Conservation (phyloP, 768 basidiomycete species). For the Suillus subaureus region DNA sequence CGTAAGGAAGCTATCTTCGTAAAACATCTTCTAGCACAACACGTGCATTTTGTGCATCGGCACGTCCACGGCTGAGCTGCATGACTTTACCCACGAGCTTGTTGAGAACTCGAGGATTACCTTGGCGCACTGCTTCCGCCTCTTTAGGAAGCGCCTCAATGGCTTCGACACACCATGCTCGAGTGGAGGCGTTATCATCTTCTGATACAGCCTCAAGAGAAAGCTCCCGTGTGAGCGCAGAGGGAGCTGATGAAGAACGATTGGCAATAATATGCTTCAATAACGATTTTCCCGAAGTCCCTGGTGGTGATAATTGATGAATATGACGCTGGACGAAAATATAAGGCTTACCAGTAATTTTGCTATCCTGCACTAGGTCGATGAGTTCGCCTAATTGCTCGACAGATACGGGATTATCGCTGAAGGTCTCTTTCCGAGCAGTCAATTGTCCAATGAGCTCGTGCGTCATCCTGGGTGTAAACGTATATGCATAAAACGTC, state of each 20-base stretch:
- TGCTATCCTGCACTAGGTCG: slow-evolving; percentile 65
- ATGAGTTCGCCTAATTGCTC: slow-evolving; percentile 76
- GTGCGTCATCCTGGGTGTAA: slow-evolving; percentile 75
- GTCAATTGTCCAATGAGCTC: slow-evolving; percentile 82
- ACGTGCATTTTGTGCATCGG: slow-evolving; percentile 66
- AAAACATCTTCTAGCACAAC: slow-evolving; percentile 52
- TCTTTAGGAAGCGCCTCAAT: slow-evolving; percentile 69
- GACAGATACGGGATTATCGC: slow-evolving; percentile 59
- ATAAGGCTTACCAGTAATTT: slow-evolving; percentile 62
- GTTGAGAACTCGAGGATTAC: slow-evolving; percentile 71
- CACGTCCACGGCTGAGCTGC: slow-evolving; percentile 76
- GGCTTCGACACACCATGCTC: slow-evolving; percentile 59
- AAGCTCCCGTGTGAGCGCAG: slow-evolving; percentile 50
- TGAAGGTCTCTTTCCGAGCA: slow-evolving; percentile 55
- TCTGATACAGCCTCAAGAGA: slow-evolving; percentile 45
- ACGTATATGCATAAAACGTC: neutral
- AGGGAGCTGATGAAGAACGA: slow-evolving; percentile 37
- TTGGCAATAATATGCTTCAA: slow-evolving; percentile 69
- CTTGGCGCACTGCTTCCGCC: slow-evolving; percentile 61
- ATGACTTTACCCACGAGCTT: slow-evolving; percentile 86
- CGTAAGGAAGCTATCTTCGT: neutral
- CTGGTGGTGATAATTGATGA: slow-evolving; percentile 37
- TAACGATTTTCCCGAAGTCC: slow-evolving; percentile 76
- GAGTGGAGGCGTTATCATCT: slow-evolving; percentile 43
- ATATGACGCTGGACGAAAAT: neutral